Evolutionary conservation across 768 basidiomycete species (phyloP).

Genomic region (Suillus bovinus): DNA sequence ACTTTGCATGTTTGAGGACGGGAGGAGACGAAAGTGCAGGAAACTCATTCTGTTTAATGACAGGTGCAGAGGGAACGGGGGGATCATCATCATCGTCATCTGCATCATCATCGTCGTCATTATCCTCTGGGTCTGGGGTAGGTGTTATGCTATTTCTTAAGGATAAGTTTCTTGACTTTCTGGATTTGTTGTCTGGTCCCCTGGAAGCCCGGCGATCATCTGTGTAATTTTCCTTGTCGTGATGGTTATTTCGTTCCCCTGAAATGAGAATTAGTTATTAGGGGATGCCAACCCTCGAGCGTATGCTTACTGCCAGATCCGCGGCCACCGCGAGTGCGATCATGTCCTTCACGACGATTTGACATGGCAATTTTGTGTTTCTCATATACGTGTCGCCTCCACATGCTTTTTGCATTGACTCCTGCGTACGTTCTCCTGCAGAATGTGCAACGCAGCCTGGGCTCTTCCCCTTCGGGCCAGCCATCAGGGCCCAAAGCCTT

Average conservation of each 20-base stretch:
- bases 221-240: constrained; percentile 35
- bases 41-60: constrained; percentile 28
- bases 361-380: constrained; percentile 91
- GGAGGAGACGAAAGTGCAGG: constrained; percentile 21
- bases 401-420: constrained; percentile 91
- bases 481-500: constrained; percentile 67
- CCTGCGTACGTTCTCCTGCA: constrained; percentile 83
- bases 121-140: constrained; percentile 9
- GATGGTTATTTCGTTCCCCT: constrained; percentile 53
- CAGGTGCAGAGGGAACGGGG: constrained; percentile 22
- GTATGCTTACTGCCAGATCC: constrained; percentile 60
- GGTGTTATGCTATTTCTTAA: constrained; percentile 13
- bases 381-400: constrained; percentile 85
- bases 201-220: constrained; percentile 29
- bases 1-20: constrained; percentile 5
- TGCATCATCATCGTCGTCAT: constrained; percentile 6
- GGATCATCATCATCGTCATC: constrained; percentile 16
- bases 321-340: constrained; percentile 59
- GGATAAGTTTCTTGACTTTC: background rate
- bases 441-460: constrained; percentile 79
- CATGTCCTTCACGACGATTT: constrained; percentile 72
- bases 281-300: background rate
- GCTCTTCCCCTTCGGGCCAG: constrained; percentile 82
- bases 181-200: constrained; percentile 23
- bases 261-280: constrained; percentile 23